phyloP scores from a whole-genome alignment of 352 stramenopile species.

The Globisporangium alternatum region DNA sequence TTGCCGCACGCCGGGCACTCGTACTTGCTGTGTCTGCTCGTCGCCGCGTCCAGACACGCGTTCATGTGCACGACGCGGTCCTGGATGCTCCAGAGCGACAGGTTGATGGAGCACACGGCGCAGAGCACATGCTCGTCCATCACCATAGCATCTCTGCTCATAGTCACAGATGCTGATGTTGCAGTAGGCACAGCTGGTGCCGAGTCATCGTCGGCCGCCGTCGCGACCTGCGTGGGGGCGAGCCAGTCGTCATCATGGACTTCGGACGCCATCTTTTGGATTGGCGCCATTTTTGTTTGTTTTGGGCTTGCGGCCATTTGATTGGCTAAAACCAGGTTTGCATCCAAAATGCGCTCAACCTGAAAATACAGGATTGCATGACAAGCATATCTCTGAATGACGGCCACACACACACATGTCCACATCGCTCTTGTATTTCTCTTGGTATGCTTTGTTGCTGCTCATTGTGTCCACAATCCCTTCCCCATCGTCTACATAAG shows the following conservation, averaged over 20 bases:
- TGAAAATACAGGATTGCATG: too few species aligned
- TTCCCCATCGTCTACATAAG: conserved; percentile 35
- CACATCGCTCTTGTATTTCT: background rate
- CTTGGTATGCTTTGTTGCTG: background rate
- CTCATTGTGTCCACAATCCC: background rate
- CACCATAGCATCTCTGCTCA: background rate
- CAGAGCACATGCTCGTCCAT: conserved; percentile 32
- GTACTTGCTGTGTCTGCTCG: conserved; percentile 25
- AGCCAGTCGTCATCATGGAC: conserved; percentile 19
- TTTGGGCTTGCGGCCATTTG: too few species aligned
- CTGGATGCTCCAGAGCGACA: conserved; percentile 44
- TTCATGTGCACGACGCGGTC: conserved; percentile 71
- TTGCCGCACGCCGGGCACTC: conserved; percentile 57
- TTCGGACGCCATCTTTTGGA: conserved; percentile 10
- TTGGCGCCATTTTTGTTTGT: background rate
- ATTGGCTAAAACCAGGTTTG: too few species aligned
- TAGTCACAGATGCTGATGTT: background rate
- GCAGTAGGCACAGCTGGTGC: conserved; percentile 1
- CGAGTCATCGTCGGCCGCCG: background rate
- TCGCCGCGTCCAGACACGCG: conserved; percentile 54
- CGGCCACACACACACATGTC: too few species aligned
- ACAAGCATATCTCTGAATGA: too few species aligned
- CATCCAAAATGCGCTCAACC: too few species aligned
- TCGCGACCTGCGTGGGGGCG: conserved; percentile 26
- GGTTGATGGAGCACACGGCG: conserved; percentile 58